Base-by-base conservation (phyloP, 129 eudicot genomes). In the Silybum marianum region DNA sequence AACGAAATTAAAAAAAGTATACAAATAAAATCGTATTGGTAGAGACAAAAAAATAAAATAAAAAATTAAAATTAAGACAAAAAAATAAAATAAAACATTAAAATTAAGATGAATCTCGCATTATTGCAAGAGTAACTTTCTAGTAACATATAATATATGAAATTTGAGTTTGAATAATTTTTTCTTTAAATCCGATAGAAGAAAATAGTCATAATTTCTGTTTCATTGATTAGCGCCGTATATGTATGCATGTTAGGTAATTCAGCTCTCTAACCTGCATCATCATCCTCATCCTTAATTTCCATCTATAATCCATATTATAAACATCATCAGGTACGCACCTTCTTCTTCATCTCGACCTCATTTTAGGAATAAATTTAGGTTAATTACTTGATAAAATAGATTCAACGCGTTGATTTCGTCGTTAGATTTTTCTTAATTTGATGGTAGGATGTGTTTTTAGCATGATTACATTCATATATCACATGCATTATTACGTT, bases 311-410 rank as follows among this genome's bases (percentile, higher is more conserved):
- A 69, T 34, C 39, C 18, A 65, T 40, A 70, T 60, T 77, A 77
- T 40, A 60, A 60, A 75, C 71, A 68, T 23, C 58, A 38, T 82
- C 85, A 83, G 79, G 83, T 78, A 40, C 40, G 73, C 16, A 65
- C 68, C 22, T 30, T 72, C 25, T 80, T 28, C 83, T 69, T 71
- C 7, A 71, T 48, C 65, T 10, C 25, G 0, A 80, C 21, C 26
- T 66, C 54, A 62, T 18, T 62, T 73, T 81, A 73, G 77, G 69
- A 75, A 34, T 6, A 19, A 48, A 65, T 65, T 74, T 74, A 68
- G 38, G 66, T 66, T 32, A 32, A 32, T 65, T 81, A 44, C 9
- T 38, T 9, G 26, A 44, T 32, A 58, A 54, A n/a, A 25, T 18
- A 34, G 44, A 42, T 66, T 74, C 70, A 81, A 11, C 6, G 30